Percentiles rank a stretch among this genome's conserved stretches.
Evolutionary conservation across 2,329 filamentous ascomycete species (phyloP).

Genomic region (Sarocladiaceae sp.): DNA sequence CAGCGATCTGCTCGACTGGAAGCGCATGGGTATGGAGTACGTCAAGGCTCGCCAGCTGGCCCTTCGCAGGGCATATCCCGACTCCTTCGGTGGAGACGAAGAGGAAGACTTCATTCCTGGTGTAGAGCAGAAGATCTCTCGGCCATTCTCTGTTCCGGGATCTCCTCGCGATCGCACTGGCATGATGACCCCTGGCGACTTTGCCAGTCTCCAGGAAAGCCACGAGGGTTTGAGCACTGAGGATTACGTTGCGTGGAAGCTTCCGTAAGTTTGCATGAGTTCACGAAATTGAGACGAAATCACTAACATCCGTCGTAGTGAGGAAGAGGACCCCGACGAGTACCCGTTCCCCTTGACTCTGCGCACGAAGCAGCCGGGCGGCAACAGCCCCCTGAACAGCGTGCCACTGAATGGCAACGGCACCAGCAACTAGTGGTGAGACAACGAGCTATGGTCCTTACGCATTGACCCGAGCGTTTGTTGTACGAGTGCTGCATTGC

Average conservation of each 20-base stretch:
- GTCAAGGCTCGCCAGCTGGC: slow-evolving; percentile 95
- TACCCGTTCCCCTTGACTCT: slow-evolving; percentile 58
- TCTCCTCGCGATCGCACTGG: slow-evolving; percentile 86
- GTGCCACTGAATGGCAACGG: slow-evolving; percentile 22
- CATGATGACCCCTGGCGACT: slow-evolving; percentile 99
- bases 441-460: neutral
- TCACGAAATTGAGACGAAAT: slow-evolving; percentile 6
- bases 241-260: slow-evolving; percentile 96
- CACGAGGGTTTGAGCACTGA: slow-evolving; percentile 91
- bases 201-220: slow-evolving; percentile 92
- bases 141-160: slow-evolving; percentile 89
- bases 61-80: slow-evolving; percentile 84
- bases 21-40: slow-evolving; percentile 99
- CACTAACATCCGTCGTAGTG: slow-evolving; percentile 45
- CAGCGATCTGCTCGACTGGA: slow-evolving; percentile 96
- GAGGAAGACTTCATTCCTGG: slow-evolving; percentile 88
- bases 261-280: slow-evolving; percentile 80
- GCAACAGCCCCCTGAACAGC: slow-evolving; percentile 26
- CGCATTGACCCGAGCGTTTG: neutral
- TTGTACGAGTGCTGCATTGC: neutral
- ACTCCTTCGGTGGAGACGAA: slow-evolving; percentile 75
- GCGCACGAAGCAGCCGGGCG: slow-evolving; percentile 44
- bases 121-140: slow-evolving; percentile 90
- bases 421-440: slow-evolving; percentile 4
- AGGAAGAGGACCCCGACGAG: slow-evolving; percentile 87